Base-by-base conservation (phyloP, 495 filamentous ascomycete species). In the Ramalina intermedia region DNA sequence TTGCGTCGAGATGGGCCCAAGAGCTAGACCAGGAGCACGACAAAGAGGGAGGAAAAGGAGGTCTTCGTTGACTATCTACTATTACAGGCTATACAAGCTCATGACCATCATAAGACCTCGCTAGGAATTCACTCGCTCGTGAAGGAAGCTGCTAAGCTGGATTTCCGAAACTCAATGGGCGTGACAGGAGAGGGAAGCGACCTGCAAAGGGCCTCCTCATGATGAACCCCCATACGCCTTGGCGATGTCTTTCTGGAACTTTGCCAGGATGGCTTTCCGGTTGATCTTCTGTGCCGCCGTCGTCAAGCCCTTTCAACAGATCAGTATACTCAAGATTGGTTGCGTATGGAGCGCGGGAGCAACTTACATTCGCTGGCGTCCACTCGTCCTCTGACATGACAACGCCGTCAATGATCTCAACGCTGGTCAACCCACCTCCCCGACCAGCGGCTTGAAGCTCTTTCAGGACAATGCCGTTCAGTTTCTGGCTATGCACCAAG, bases 381-480 rank as follows among this genome's bases (percentile, higher is more conserved):
- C 91, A 98, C 63, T 98, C 91, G 65, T 98, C 90, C 54, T 95
- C 88, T 1, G 87, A 84, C 61, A 98, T 63, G 6, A 95, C 87
- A 14, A 93, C 87, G 52, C 91, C 91, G 50, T 87, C 82, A 56
- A 98, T 82, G 44, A 96, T 86, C 69, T 98, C 91, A 55, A 93
- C 87, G 20, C 85, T 83, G 16, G 69, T 72, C 43, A 98, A 70
- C 7, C 88, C 86, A 55, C 83, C 86, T 35, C 77, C 73, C 52
- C 75, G 76, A 40, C 90, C 91, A 2, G 75, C 75, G 26, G 59
- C 64, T 66, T 94, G 87, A 39, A 98, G 73, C 63, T 94, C 83
- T 66, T 78, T 81, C 51, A 94, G 66, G n/a, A 96, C 85, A 41
- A 80, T 66, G 16, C 64, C 63, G 55, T 88, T 84, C 33, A 98